phyloP scores from a whole-genome alignment of 345 rosid species.

The Psidium friedrichsthalianum region DNA sequence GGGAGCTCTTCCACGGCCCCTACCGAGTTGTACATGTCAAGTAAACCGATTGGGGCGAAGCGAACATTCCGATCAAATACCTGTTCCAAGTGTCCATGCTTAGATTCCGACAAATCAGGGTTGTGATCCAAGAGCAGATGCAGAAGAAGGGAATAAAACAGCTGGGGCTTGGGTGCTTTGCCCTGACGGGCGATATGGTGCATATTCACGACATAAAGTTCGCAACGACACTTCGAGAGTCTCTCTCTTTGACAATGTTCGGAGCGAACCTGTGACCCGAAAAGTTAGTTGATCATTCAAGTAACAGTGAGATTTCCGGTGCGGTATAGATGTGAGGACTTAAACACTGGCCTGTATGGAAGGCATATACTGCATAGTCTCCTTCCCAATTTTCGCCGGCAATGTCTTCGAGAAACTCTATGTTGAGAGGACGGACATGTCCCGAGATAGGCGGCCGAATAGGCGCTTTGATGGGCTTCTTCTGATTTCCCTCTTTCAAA shows the following conservation, averaged over 20 bases:
- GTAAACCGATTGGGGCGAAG: slow-evolving; percentile 14
- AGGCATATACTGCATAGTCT: slow-evolving; percentile 36
- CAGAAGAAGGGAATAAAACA: background rate
- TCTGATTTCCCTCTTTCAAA: background rate
- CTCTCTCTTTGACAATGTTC: slow-evolving; percentile 16
- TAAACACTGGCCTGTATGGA: slow-evolving; percentile 20
- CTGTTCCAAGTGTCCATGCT: slow-evolving; percentile 1
- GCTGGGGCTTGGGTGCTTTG: background rate
- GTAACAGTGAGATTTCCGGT: background rate
- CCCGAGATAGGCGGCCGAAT: background rate
- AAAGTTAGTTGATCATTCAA: background rate
- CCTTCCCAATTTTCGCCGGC: slow-evolving; percentile 24
- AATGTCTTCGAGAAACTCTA: slow-evolving; percentile 2
- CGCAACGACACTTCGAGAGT: slow-evolving; percentile 14
- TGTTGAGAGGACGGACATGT: background rate
- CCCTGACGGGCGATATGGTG: slow-evolving; percentile 39
- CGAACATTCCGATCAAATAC: slow-evolving; percentile 12
- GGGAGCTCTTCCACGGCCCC: slow-evolving; percentile 43
- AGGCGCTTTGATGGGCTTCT: background rate
- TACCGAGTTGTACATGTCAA: slow-evolving; percentile 10
- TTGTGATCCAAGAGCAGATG: background rate
- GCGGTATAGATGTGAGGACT: background rate
- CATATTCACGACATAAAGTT: slow-evolving; percentile 28
- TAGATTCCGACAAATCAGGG: background rate
- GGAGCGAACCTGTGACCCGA: slow-evolving; percentile 16